phyloP scores from a whole-genome alignment of 306 rosid species.

The Cucumis cinereus region DNA sequence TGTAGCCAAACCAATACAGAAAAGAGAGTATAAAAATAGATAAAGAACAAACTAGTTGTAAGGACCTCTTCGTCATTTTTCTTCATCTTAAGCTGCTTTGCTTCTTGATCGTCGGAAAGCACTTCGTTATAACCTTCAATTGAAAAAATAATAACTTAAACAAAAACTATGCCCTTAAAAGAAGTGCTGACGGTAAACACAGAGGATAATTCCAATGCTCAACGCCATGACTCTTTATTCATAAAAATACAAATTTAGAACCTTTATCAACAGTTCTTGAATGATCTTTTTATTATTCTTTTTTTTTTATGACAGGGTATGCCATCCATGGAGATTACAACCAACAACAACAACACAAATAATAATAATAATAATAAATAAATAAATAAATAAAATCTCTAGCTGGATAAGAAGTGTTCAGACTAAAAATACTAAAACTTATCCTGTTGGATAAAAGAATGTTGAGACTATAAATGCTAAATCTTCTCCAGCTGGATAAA shows the following conservation, averaged over 20 bases:
- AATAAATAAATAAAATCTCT: neutral
- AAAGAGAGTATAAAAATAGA: neutral
- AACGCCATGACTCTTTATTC: neutral
- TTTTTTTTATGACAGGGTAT: neutral
- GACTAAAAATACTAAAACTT: neutral
- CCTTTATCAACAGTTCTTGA: neutral
- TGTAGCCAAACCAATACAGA: neutral
- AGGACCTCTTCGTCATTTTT: constrained; percentile 17
- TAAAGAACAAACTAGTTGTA: neutral
- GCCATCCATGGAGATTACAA: neutral
- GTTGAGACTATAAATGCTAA: too few relatives aligned
- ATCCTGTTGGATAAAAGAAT: too few relatives aligned
- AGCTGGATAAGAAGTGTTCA: neutral
- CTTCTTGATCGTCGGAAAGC: constrained; percentile 26
- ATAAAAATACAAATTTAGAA: neutral
- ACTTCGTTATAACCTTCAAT: constrained; percentile 27
- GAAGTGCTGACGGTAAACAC: neutral
- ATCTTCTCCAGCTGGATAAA: too few relatives aligned
- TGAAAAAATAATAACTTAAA: constrained; percentile 10
- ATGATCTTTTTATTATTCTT: neutral
- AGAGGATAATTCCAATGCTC: neutral
- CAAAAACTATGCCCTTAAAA: constrained; percentile 4
- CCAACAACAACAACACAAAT: too few relatives aligned
- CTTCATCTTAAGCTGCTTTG: constrained; percentile 27
- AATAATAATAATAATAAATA: too few relatives aligned